Evolutionary conservation across 352 stramenopile species (phyloP).

Genomic region (Globisporangium megalacanthum): DNA sequence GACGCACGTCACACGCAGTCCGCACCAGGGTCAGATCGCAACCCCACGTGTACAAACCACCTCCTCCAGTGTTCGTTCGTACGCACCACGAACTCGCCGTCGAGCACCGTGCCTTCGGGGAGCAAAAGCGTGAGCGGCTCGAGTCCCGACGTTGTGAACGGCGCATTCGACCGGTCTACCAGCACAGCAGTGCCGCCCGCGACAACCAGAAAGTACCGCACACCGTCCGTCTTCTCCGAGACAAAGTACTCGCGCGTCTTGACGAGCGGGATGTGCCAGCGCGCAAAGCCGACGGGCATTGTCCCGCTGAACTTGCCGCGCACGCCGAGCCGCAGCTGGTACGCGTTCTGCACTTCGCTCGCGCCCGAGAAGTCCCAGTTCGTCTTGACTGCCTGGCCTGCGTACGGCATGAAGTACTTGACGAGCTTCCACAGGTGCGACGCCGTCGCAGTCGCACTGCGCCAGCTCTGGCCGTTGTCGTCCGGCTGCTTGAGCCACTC

Average conservation of each 20-base stretch:
- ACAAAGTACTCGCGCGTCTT: constrained; percentile 84
- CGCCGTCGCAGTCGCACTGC: constrained; percentile 58
- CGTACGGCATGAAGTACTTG: constrained; percentile 81
- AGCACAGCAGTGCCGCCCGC: constrained; percentile 58
- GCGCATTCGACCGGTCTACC: constrained; percentile 73
- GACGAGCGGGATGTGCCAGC: constrained; percentile 83
- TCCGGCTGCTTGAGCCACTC: constrained; percentile 76
- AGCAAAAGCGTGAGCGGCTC: constrained; percentile 77
- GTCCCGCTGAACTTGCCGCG: constrained; percentile 85
- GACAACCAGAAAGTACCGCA: constrained; percentile 89
- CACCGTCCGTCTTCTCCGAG: constrained; percentile 90
- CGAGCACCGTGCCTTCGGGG: constrained; percentile 82
- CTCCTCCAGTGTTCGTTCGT: background rate
- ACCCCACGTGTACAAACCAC: background rate
- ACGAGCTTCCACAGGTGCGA: constrained; percentile 76
- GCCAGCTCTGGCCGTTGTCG: constrained; percentile 65
- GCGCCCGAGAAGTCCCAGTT: constrained; percentile 69
- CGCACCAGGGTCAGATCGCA: background rate
- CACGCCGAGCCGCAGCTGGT: constrained; percentile 60
- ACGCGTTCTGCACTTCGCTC: constrained; percentile 75
- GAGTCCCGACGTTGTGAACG: constrained; percentile 73
- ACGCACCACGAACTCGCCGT: constrained; percentile 85
- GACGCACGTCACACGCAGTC: constrained; percentile 8
- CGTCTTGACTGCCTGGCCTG: constrained; percentile 72
- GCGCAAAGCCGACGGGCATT: constrained; percentile 90